Base-by-base conservation (phyloP, 177 flowering plant species). In the Vitis hybrid region DNA sequence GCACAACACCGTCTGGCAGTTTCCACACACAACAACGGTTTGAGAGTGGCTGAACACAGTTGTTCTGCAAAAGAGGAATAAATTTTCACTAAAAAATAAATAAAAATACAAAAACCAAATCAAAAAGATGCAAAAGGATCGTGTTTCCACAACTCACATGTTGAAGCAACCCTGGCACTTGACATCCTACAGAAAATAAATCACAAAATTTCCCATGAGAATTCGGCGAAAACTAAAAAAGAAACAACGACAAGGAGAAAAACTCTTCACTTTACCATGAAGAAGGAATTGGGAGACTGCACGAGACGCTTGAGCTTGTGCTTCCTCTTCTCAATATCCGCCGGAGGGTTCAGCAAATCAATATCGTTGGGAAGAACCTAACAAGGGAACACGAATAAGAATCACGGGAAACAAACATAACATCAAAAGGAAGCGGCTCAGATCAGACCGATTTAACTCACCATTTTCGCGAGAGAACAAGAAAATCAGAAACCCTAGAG, bases 291-390 rank as follows among this genome's bases (percentile, higher is more conserved):
- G 31, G 95, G 94, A 2, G 90, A 85, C 68, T 83, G 91, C 7
- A 87, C 89, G 10, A 90, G 87, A 64, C 91, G 91, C 82, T 90
- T 89, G 71, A 89, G 95, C 85, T 90, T 90, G 83, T 89, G 95
- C 88, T 83, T 90, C 81, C 69, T 85, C 86, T 90, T 90, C 88
- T 90, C 95, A 1, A 88, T 76, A 71, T 88, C 91, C 2, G 89
- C 87, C 3, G 90, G 92, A 13, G 94, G 94, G 49, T 88, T 80
- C 55, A 85, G 84, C 73, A 86, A 77, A 79, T 90, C 92, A 28
- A 88, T 77, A 73, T 88, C 92, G 75, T 90, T 90, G 18, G 84
- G 84, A 49, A 89, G 88, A 72, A 88, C 90, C 94, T 90, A 38
- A 38, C 47, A 38, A 38, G 47, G 31, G 31, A 38, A 38, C 7